Conservation (phyloP, 352 stramenopile genomes). For the Pythium rishiriense region DNA sequence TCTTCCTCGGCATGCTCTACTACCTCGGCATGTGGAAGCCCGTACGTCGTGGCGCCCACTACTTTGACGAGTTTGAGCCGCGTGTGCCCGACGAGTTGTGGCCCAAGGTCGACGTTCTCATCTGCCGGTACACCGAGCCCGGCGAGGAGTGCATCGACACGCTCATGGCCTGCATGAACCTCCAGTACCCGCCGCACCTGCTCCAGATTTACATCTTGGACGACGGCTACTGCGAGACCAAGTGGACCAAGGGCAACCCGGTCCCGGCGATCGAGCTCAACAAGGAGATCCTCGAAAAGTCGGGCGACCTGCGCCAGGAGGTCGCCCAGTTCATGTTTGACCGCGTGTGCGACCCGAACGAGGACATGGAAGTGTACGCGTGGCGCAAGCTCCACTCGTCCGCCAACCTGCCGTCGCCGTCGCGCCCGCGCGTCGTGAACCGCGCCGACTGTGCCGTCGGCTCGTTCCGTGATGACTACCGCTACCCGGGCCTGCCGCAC, state of each 20-base stretch:
- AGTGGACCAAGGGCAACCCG: slow-evolving; percentile 80
- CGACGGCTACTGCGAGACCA: slow-evolving; percentile 81
- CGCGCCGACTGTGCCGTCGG: slow-evolving; percentile 73
- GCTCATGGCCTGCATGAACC: slow-evolving; percentile 84
- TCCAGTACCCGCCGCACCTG: slow-evolving; percentile 87
- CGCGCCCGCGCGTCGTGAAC: slow-evolving; percentile 72
- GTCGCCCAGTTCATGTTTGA: slow-evolving; percentile 90
- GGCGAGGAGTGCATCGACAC: slow-evolving; percentile 86
- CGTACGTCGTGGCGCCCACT: slow-evolving; percentile 82
- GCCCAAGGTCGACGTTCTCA: slow-evolving; percentile 77
- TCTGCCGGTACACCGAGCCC: slow-evolving; percentile 83
- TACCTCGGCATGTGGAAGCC: slow-evolving; percentile 91
- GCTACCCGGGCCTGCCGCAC: slow-evolving; percentile 76
- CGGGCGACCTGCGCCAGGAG: slow-evolving; percentile 79
- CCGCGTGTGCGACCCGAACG: slow-evolving; percentile 81
- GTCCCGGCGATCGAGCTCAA: slow-evolving; percentile 72
- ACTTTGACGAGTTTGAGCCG: slow-evolving; percentile 87
- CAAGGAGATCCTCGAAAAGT: slow-evolving; percentile 75
- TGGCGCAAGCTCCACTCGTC: slow-evolving; percentile 87
- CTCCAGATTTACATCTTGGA: slow-evolving; percentile 87
- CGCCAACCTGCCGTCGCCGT: slow-evolving; percentile 71
- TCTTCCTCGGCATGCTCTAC: slow-evolving; percentile 73
- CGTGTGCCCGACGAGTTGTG: slow-evolving; percentile 80
- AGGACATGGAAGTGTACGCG: slow-evolving; percentile 86
- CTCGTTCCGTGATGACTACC: slow-evolving; percentile 86